Conservation (phyloP, 352 stramenopile species). For the Thalassiosira sp. region DNA sequence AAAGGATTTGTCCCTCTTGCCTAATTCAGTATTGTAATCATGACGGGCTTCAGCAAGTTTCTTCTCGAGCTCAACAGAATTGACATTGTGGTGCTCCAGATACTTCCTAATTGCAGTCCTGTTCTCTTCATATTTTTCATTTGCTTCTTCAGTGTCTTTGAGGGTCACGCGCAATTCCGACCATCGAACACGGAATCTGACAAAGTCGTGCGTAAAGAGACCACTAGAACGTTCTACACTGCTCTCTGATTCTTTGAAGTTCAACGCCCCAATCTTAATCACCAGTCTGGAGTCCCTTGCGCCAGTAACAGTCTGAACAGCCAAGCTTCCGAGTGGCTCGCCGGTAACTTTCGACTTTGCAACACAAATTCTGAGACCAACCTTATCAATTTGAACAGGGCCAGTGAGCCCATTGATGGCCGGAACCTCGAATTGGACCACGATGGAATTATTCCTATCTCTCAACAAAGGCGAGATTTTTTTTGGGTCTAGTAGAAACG, state of each 20-base stretch:
- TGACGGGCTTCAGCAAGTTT: constrained; percentile 47
- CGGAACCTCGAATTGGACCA: constrained; percentile 65
- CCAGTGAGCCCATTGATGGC: constrained; percentile 67
- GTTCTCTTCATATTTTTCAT: constrained; percentile 61
- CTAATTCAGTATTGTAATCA: constrained; percentile 47
- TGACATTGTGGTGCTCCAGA: constrained; percentile 58
- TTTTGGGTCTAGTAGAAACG: constrained; percentile 50
- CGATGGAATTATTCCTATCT: constrained; percentile 64
- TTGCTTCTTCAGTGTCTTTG: constrained; percentile 67
- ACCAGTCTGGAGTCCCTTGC: constrained; percentile 74
- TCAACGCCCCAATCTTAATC: constrained; percentile 81
- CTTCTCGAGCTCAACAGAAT: constrained; percentile 54
- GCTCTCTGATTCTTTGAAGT: constrained; percentile 48
- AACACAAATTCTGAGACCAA: constrained; percentile 75
- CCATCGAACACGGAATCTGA: constrained; percentile 77
- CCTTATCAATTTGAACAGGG: constrained; percentile 68
- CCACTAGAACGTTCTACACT: constrained; percentile 25
- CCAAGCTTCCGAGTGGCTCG: constrained; percentile 70
- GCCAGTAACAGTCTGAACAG: constrained; percentile 80
- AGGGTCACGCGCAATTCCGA: constrained; percentile 78
- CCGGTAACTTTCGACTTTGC: constrained; percentile 59
- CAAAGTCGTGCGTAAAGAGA: constrained; percentile 73
- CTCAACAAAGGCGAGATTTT: constrained; percentile 60
- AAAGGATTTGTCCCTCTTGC: constrained; percentile 37
- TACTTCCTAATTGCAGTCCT: constrained; percentile 57